Percentiles rank a stretch among this genome's conserved stretches.
Conservation (phyloP, 805 yeast species). For the Wickerhamiella brachini region DNA sequence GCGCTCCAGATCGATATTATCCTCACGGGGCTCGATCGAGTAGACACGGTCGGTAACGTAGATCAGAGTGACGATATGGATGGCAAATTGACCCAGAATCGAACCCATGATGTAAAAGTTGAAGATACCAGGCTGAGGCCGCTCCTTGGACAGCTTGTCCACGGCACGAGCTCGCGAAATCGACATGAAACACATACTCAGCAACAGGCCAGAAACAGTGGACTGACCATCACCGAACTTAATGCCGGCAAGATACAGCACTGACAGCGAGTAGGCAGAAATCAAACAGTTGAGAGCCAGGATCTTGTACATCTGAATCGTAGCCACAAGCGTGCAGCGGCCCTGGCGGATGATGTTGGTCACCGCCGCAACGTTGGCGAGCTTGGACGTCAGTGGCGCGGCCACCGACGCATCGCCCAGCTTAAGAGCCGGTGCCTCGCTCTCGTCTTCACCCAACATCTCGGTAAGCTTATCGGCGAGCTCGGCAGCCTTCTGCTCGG, state of each 20-base stretch:
- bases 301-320: conserved; percentile 98
- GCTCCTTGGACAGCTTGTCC: conserved; percentile 74
- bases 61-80: conserved; percentile 71
- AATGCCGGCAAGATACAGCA: conserved; percentile 90
- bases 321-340: conserved; percentile 91
- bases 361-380: conserved; percentile 83
- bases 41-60: conserved; percentile 77
- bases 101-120: conserved; percentile 96
- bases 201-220: conserved; percentile 85
- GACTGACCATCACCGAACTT: conserved; percentile 97
- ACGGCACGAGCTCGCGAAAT: conserved; percentile 89
- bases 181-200: conserved; percentile 88
- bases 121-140: conserved; percentile 97
- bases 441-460: conserved; percentile 39
- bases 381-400: conserved; percentile 94
- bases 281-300: conserved; percentile 92
- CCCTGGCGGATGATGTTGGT: conserved; percentile 94
- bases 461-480: conserved; percentile 55
- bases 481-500: conserved; percentile 27
- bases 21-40: conserved; percentile 82
- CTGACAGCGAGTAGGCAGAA: conserved; percentile 90
- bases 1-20: conserved; percentile 79
- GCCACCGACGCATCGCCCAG: conserved; percentile 98
- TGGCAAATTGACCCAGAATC: conserved; percentile 88
- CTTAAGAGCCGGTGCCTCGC: conserved; percentile 83